Percentiles rank a stretch among this genome's conserved stretches.
phyloP scores from a whole-genome alignment of 2,329 filamentous ascomycete species.

The Ceratocystis lukuohia region DNA sequence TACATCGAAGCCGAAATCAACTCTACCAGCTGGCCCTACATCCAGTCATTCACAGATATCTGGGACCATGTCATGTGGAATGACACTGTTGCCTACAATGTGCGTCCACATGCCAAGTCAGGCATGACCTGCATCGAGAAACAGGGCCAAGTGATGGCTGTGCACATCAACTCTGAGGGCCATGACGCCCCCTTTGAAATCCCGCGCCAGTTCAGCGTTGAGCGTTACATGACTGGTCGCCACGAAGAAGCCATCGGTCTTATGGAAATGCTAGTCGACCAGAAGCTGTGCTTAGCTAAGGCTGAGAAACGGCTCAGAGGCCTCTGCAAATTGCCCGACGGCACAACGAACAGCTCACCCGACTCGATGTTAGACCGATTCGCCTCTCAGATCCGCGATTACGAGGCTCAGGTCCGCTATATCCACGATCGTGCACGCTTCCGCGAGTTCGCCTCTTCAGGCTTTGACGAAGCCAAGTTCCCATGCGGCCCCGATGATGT shows the following conservation, averaged over 20 bases:
- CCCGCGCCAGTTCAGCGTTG: constrained; percentile 39
- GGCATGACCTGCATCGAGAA: constrained; percentile 34
- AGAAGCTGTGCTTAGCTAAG: constrained; percentile 13
- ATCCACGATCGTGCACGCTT: constrained; percentile 29
- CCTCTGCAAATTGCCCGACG: not conserved
- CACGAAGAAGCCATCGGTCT: constrained; percentile 31
- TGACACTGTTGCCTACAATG: constrained; percentile 29
- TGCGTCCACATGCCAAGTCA: constrained; percentile 26
- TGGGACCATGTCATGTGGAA: constrained; percentile 38
- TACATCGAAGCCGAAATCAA: constrained; percentile 32
- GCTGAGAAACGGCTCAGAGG: not conserved
- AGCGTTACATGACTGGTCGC: constrained; percentile 37
- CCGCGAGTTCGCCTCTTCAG: constrained; percentile 28
- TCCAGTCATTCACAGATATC: constrained; percentile 36
- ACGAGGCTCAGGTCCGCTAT: constrained; percentile 24
- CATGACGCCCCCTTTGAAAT: constrained; percentile 34
- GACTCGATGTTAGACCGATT: not conserved
- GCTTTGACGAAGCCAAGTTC: constrained; percentile 29
- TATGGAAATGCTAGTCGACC: constrained; percentile 15
- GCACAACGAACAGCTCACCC: not conserved
- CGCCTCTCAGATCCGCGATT: constrained; percentile 19
- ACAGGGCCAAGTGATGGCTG: constrained; percentile 37
- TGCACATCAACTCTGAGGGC: constrained; percentile 33
- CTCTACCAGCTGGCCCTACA: constrained; percentile 27
- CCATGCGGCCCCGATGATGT: constrained; percentile 29